Base-by-base conservation (phyloP, 2,329 filamentous ascomycete species). In the Nemania sp. region DNA sequence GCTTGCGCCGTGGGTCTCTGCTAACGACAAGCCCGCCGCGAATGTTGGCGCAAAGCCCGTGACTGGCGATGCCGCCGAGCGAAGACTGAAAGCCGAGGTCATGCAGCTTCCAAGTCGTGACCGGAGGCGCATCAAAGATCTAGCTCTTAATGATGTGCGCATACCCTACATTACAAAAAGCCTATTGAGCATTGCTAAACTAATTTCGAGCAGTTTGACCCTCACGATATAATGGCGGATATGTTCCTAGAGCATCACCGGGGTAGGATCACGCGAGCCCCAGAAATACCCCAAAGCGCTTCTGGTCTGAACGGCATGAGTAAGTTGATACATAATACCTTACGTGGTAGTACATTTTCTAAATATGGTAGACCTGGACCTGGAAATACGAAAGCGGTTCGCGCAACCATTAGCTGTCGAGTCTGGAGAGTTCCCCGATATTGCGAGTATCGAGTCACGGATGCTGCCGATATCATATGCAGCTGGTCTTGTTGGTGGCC, bases 261-360 rank as follows among this genome's bases (percentile, higher is more conserved):
- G 51, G 80, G 77, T n/a, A 80, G 82, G 65, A 75, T 81, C 11
- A 77, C 81, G 3, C 82, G 82, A 58, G 77, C 81, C 13, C 86
- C 90, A 32, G 88, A 93, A 64, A 86, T 89, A 8, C 89, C 91
- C 27, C 86, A 90, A 29, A 90, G 89, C 75, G 90, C 91, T 26
- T 90, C 89, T 29, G 91, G 91, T 22, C 85, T 95, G 53, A 94
- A 93, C 73, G 93, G 89, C 73, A 91, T 95, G 84, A 97, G 91
- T 93, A 84, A 77, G 90, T 81, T 13, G 51, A 52, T 24, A 38
- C 78, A 6, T 81, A 80, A 63, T 52, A 49, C 52, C 18, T 27
- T 32, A 27, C 49, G 59, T 51, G 32, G 24, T 41, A 11, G 26
- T 26, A n/a, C 49, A 47, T 20, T n/a, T 51, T 54, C 63, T 71